These are phyloP conservation scores for Microthlaspi erraticum DNA, from an alignment of 345 rosid species.

Conservation along the genomic window DNA sequence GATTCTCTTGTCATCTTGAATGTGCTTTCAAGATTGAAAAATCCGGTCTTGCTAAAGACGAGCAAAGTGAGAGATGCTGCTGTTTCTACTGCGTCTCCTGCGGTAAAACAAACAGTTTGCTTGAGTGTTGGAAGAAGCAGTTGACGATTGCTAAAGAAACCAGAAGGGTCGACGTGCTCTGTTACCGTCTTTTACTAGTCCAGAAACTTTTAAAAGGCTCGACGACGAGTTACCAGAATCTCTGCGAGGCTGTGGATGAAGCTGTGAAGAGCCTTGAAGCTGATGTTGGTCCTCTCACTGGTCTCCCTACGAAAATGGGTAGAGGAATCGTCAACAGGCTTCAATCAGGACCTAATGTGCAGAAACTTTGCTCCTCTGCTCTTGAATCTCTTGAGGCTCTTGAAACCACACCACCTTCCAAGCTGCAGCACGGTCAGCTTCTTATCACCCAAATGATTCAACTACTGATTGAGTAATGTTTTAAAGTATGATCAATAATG, in stretches of 20 bases:
- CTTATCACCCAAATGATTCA: background rate
- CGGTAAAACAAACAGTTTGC: slow-evolving; percentile 58
- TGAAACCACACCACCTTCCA: slow-evolving; percentile 25
- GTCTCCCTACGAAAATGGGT: slow-evolving; percentile 65
- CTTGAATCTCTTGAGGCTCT: slow-evolving; percentile 59
- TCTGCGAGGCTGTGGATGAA: slow-evolving; percentile 55
- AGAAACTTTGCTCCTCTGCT: slow-evolving; percentile 72
- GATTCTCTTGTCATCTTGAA: slow-evolving; percentile 73
- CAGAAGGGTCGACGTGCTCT: slow-evolving; percentile 80
- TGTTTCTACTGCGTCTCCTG: slow-evolving; percentile 73
- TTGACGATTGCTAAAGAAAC: slow-evolving; percentile 72
- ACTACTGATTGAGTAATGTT: slow-evolving; percentile 2
- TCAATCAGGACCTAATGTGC: slow-evolving; percentile 72
- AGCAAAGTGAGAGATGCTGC: slow-evolving; percentile 53
- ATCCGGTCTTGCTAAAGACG: slow-evolving; percentile 54
- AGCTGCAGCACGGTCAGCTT: slow-evolving; percentile 38
- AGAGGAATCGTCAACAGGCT: slow-evolving; percentile 83
- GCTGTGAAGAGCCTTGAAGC: slow-evolving; percentile 59
- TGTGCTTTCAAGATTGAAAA: slow-evolving; percentile 67
- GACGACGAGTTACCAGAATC: slow-evolving; percentile 48
- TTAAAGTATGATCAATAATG: slow-evolving; percentile 13
- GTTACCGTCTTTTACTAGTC: slow-evolving; percentile 66
- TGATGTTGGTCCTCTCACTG: slow-evolving; percentile 75
- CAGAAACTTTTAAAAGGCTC: slow-evolving; percentile 61
- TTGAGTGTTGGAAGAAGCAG: slow-evolving; percentile 80